Conservation (phyloP, 208 protist species). For the Sergeia podlipaevii region DNA sequence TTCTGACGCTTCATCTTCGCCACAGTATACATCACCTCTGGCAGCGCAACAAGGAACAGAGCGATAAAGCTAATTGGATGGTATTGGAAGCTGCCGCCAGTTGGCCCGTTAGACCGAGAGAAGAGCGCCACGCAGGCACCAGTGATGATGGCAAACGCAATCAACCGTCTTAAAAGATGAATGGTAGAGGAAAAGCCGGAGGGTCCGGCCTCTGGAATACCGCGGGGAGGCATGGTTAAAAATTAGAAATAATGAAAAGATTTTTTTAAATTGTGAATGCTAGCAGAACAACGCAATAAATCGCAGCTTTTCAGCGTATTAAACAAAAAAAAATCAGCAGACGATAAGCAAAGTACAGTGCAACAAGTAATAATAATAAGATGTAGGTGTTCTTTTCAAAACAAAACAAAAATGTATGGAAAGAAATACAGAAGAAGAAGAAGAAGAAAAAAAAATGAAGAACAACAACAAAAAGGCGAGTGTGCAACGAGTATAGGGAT, state of each 20-base stretch:
- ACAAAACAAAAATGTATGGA: neutral
- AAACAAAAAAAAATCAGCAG: too few relatives aligned
- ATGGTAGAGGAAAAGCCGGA: too few relatives aligned
- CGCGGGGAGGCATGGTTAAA: too few relatives aligned
- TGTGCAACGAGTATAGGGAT: constrained; percentile 7
- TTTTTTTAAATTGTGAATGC: too few relatives aligned
- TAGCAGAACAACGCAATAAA: too few relatives aligned
- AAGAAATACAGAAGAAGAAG: neutral
- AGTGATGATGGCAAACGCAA: constrained; percentile 11
- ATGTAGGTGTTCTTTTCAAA: too few relatives aligned
- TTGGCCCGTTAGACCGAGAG: constrained; percentile 7
- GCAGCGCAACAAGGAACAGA: constrained; percentile 40
- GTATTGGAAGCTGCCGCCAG: constrained; percentile 31
- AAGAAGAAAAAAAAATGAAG: neutral
- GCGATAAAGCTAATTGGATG: constrained; percentile 51
- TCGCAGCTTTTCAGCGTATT: too few relatives aligned
- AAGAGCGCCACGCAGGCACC: constrained; percentile 3
- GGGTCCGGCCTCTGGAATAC: too few relatives aligned
- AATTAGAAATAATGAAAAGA: too few relatives aligned
- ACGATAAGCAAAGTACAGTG: too few relatives aligned
- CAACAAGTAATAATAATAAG: too few relatives aligned
- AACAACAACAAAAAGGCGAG: constrained; percentile 11
- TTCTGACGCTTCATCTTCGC: constrained; percentile 16
- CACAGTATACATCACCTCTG: constrained; percentile 36
- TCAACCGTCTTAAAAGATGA: too few relatives aligned